Percentiles rank a stretch among this genome's conserved stretches.
Evolutionary conservation across 2,329 filamentous ascomycete genomes (phyloP).

Genomic region (Polychaeton citri): DNA sequence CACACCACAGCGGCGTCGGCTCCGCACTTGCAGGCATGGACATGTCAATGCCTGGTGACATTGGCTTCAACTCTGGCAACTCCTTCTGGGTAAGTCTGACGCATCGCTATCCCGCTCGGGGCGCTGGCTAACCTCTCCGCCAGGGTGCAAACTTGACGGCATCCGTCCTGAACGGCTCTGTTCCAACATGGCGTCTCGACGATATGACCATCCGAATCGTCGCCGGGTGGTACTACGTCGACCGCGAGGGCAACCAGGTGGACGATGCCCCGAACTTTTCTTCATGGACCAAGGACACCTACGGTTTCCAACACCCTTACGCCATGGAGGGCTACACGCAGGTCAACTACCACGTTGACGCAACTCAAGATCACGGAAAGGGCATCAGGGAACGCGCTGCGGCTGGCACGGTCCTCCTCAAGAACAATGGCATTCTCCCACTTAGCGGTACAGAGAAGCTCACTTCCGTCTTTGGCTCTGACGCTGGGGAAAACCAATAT

Average conservation of each 20-base stretch:
- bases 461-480: slow-evolving; percentile 66
- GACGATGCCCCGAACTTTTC: slow-evolving; percentile 61
- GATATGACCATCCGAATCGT: slow-evolving; percentile 83
- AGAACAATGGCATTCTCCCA: slow-evolving; percentile 67
- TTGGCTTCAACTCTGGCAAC: slow-evolving; percentile 55
- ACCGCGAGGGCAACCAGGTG: slow-evolving; percentile 36
- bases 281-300: slow-evolving; percentile 71
- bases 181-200: slow-evolving; percentile 74
- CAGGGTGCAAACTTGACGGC: slow-evolving; percentile 70
- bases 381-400: slow-evolving; percentile 66
- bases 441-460: slow-evolving; percentile 62
- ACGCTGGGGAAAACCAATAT: slow-evolving; percentile 59
- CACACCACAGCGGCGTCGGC: slow-evolving; percentile 56
- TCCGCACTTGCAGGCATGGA: slow-evolving; percentile 62
- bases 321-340: slow-evolving; percentile 49
- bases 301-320: slow-evolving; percentile 52
- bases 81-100: slow-evolving; percentile 55
- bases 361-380: slow-evolving; percentile 58
- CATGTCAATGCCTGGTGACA: slow-evolving; percentile 84
- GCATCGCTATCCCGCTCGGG: not conserved
- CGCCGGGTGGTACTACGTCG: slow-evolving; percentile 51
- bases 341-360: slow-evolving; percentile 70
- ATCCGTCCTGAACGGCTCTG: slow-evolving; percentile 75
- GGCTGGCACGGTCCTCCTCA: slow-evolving; percentile 75
- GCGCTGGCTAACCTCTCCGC: not conserved